Evolutionary conservation across 2,329 filamentous ascomycete genomes (phyloP), one percentile per base, ranked within the genome.

Genomic region (Alternaria gansuensis): DNA sequence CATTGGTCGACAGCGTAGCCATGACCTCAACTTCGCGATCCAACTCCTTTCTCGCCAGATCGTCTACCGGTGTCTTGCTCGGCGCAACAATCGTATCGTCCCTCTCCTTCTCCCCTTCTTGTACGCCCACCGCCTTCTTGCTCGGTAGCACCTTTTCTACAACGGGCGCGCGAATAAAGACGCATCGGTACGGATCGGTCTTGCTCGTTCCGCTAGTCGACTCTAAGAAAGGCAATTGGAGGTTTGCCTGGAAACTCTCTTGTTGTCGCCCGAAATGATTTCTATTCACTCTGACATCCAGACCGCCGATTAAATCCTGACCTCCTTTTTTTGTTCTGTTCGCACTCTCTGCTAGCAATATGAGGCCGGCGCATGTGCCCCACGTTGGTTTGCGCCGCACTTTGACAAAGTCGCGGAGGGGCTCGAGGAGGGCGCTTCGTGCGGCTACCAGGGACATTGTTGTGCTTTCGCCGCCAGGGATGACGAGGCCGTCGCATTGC

Each of bases 201-300:
- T 68, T 73, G 13, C 66, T 65, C 4, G 69, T 68, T 13, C 67
- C 74, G 13, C 66, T 70, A 5, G 71, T 59, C 43, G 56, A 55
- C 8, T 64, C 65, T 1, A 96, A 80, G 70, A 96, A 96, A 0
- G 89, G 87, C 24, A 97, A 80, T 13, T 89, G 79, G 31, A 97
- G 77, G 45, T 87, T 84, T 0, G 90, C 88, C 71, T 95, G 88
- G 77, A 98, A 98, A 74, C 91, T 96, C 79, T 98, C 92, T 13
- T 90, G 89, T 78, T 99, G 95, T 54, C 94, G 87, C 3, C 95
- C 95, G 73, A 97, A 99, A 77, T 97, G 92, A 74, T 98, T 99
- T 45, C 95, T 86, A 73, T 96, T 93, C 31, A 98, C 93, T 44
- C 92, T 85, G 34, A 99, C 93, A 72, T 93, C 89, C 36, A 99